Evolutionary conservation across 1,284 basidiomycete genomes (phyloP).

Genomic region (Testicularia cyperi): DNA sequence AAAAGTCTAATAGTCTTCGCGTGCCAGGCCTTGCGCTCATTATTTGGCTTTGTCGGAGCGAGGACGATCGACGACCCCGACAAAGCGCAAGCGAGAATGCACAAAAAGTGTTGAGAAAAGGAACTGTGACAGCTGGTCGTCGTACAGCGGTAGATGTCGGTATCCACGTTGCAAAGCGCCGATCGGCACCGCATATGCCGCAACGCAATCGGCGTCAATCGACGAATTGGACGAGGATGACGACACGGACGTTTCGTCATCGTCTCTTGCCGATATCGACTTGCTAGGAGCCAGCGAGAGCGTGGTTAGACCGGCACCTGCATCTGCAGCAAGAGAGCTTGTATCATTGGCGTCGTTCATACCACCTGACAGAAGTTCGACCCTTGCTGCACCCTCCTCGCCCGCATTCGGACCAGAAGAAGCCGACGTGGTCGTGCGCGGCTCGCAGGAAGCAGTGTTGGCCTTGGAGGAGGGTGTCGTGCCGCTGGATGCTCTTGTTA

Average conservation of each 20-base stretch:
- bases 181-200: conserved; percentile 26
- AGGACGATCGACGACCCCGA: conserved; percentile 18
- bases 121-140: conserved; percentile 49
- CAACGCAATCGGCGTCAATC: conserved; percentile 38
- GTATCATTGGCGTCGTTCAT: too few relatives aligned
- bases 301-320: too few relatives aligned
- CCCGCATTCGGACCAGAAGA: too few relatives aligned
- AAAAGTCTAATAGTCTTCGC: neutral
- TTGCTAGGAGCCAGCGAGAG: too few relatives aligned
- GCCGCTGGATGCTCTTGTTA: neutral
- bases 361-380: too few relatives aligned
- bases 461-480: too few relatives aligned
- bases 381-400: too few relatives aligned
- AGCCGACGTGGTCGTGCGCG: too few relatives aligned
- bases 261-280: too few relatives aligned
- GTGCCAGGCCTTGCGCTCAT: neutral
- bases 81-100: conserved; percentile 33
- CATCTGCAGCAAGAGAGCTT: too few relatives aligned
- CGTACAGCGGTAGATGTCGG: conserved; percentile 54
- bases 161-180: conserved; percentile 49
- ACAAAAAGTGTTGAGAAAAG: conserved; percentile 56
- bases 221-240: conserved; percentile 7
- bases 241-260: neutral
- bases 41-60: neutral
- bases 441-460: too few relatives aligned